Conservation (phyloP, 2,329 filamentous ascomycete genomes). For the Meredithiella fracta region DNA sequence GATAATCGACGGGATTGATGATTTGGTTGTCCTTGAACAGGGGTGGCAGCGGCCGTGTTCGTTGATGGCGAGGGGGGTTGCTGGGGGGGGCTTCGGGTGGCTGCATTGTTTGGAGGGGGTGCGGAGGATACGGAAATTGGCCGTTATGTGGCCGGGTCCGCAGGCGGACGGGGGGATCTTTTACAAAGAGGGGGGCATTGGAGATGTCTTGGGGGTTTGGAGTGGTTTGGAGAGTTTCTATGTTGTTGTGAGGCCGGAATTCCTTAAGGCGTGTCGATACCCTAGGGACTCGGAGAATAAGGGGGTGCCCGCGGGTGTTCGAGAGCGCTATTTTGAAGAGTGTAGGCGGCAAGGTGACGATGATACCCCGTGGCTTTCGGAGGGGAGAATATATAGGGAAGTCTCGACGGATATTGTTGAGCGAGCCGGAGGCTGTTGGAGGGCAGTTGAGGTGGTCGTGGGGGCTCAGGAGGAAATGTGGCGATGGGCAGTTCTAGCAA, state of each 20-base stretch:
- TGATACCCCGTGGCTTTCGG: conserved; percentile 1
- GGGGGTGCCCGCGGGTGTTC: neutral
- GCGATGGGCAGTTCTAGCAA: conserved; percentile 7
- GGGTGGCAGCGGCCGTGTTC: conserved; percentile 11
- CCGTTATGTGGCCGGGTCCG: conserved; percentile 11
- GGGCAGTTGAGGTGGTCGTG: conserved; percentile 9
- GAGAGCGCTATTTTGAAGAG: conserved; percentile 1
- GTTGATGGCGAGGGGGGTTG: neutral
- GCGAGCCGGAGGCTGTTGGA: conserved; percentile 5
- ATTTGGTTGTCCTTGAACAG: conserved; percentile 10
- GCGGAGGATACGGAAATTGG: neutral
- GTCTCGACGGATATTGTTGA: conserved; percentile 4
- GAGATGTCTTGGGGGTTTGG: conserved; percentile 5
- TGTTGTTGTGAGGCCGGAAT: conserved; percentile 11
- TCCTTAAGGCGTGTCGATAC: neutral
- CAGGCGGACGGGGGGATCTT: conserved; percentile 6
- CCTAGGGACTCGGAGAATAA: neutral
- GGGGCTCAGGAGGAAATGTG: conserved; percentile 9
- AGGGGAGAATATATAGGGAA: conserved; percentile 7
- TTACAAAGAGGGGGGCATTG: conserved; percentile 1
- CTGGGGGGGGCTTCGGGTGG: conserved; percentile 5
- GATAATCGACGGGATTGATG: neutral
- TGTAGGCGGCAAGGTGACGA: conserved; percentile 6
- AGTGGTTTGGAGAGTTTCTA: conserved; percentile 8
- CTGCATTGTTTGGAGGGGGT: conserved; percentile 6